Base-by-base conservation (phyloP, 768 basidiomycete species). In the Podaxis sp. region DNA sequence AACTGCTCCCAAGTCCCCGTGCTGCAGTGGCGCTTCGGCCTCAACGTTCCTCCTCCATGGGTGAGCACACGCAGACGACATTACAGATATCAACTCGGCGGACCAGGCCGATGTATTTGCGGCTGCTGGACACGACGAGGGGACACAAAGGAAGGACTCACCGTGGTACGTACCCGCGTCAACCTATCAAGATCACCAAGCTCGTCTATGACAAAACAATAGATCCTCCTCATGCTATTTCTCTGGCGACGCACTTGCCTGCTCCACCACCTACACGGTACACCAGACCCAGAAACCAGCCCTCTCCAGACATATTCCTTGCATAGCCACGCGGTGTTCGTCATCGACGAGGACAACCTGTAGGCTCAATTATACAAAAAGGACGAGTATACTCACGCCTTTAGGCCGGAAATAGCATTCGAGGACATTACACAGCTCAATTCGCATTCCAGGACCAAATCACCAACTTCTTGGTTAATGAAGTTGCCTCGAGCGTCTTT, bases 401-500 rank as follows among this genome's bases (percentile, higher is more conserved):
- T 97, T 76, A 95, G 95, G 87, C 89, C 90, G 48, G 96, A 99
- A 76, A 94, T 99, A 63, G 91, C 28, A 30, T 30, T 30, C 7
- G 1, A 30, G 28, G 28, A 30, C 28, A 30, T 30, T 99, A 66
- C 37, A 13, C 89, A 91, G 97, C 75, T 95, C 95, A 1, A 87
- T 98, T 30, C 28, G 6, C 28, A 66, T 98, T 99, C 88, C 90
- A 95, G 46, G 96, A 98, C 78, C 96, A 98, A 72, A 96, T 98
- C 67, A 95, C 95, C 66, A 95, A 94, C 73, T 97, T 97, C 75
- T 38, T 91, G 13, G 94, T 96, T 75, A 90, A 91, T 72, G 94
- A 96, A 72, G 86, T 93, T 60, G 90, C 95, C 1, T 84, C 90
- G 8, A 97, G 95, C 75, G 91, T 97, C 60, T 98, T 98, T 30